Evolutionary conservation across 768 basidiomycete species (phyloP).

Genomic region (Lanmaoa pseudosensibilis): DNA sequence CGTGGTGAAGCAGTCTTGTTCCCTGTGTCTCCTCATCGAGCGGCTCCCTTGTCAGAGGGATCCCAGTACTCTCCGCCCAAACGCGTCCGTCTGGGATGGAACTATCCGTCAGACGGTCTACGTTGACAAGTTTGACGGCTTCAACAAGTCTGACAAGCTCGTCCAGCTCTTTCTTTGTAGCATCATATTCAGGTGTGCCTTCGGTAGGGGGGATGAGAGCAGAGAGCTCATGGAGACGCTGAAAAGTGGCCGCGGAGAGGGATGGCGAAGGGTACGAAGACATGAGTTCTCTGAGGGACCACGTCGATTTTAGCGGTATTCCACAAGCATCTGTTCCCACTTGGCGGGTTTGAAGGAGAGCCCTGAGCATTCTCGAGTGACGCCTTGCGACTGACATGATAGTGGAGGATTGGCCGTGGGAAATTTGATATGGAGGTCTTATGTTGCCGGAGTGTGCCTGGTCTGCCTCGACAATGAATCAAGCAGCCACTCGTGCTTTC

Average conservation of each 20-base stretch:
- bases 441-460: background rate
- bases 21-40: conserved; percentile 37
- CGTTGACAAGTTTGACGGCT: conserved; percentile 67
- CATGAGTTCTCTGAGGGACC: conserved; percentile 77
- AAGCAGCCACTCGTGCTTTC: conserved; percentile 36
- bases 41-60: conserved; percentile 25
- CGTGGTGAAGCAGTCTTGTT: conserved; percentile 48
- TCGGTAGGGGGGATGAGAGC: conserved; percentile 67
- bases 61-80: conserved; percentile 42
- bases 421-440: background rate
- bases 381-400: conserved; percentile 11
- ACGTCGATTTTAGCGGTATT: conserved; percentile 66
- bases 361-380: background rate
- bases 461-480: conserved; percentile 21
- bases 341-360: conserved; percentile 7
- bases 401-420: conserved; percentile 6
- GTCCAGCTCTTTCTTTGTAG: conserved; percentile 60
- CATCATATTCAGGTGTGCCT: conserved; percentile 51
- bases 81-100: conserved; percentile 42
- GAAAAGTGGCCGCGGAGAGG: conserved; percentile 56
- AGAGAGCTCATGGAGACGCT: conserved; percentile 67
- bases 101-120: conserved; percentile 28
- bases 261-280: conserved; percentile 74
- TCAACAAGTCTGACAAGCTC: conserved; percentile 77
- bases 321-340: conserved; percentile 54